Conservation (phyloP, 768 basidiomycete genomes). For the Royoungia palumana region DNA sequence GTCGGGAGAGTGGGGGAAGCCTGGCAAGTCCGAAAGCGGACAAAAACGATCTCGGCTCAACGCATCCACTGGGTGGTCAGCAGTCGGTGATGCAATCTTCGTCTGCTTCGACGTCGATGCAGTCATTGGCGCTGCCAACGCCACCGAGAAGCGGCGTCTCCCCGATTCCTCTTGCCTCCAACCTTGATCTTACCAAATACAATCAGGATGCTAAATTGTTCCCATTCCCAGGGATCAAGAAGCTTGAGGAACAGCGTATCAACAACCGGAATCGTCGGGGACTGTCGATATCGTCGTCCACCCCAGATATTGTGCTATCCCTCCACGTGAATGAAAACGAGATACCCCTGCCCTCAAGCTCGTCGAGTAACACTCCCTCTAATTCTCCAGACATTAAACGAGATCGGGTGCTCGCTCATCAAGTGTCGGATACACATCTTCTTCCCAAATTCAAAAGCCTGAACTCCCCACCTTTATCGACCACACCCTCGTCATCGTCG, state of each 20-base stretch:
- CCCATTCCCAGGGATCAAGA: slow-evolving; percentile 86
- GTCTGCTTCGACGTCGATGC: slow-evolving; percentile 60
- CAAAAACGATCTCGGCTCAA: slow-evolving; percentile 40
- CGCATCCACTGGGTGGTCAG: slow-evolving; percentile 45
- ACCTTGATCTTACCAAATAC: slow-evolving; percentile 69
- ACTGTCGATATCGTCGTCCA: slow-evolving; percentile 46
- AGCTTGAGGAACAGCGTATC: slow-evolving; percentile 66
- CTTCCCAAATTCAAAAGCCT: slow-evolving; percentile 47
- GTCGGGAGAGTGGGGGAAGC: slow-evolving; percentile 74
- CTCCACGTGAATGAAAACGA: slow-evolving; percentile 45
- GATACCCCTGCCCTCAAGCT: slow-evolving; percentile 41
- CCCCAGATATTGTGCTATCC: slow-evolving; percentile 45
- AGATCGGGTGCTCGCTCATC: slow-evolving; percentile 64
- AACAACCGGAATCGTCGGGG: slow-evolving; percentile 53
- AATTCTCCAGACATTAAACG: slow-evolving; percentile 49
- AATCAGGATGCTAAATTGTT: slow-evolving; percentile 69
- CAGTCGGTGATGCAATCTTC: slow-evolving; percentile 58
- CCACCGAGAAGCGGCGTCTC: slow-evolving; percentile 60
- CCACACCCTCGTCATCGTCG: slow-evolving; percentile 45
- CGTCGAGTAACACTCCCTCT: slow-evolving; percentile 49
- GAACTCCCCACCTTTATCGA: slow-evolving; percentile 40
- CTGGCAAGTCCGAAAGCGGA: slow-evolving; percentile 60
- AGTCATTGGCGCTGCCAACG: slow-evolving; percentile 56
- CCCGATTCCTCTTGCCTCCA: slow-evolving; percentile 73
- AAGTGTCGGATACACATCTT: slow-evolving; percentile 66